Evolutionary conservation across 805 yeast species (phyloP), one percentile per base, ranked within the genome.

Genomic region (Wickerhamiella sergipiensis): DNA sequence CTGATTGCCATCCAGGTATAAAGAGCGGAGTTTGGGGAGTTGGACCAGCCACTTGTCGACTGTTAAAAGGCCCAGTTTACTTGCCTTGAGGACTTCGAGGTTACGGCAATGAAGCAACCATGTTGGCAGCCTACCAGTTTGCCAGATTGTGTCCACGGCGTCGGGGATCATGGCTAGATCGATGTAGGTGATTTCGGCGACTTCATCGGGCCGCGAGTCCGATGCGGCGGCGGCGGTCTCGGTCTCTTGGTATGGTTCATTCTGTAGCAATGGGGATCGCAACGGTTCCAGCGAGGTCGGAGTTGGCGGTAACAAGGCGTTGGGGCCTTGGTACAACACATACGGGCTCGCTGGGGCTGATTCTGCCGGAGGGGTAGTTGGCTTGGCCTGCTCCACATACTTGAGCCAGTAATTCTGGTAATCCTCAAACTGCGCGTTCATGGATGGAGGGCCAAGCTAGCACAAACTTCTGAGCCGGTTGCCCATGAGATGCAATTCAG

Each of bases 1-100:
- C n/a, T 51, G 40, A 45, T 62, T 62, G 18, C 55, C 54, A 10
- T 55, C 49, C 2, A 62, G 55, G n/a, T 56, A 48, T 18, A 61
- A 22, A 10, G 54, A 60, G 23, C 45, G 39, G 19, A 62, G 57
- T 38, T 59, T 48, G 17, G 45, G 48, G 33, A 62, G 52, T 38
- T 52, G 46, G 6, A 59, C 50, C 2, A 62, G 52, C 65, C 65
- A 62, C 15, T 57, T 59, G 44, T 61, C 64, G 3, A 62, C 54
- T 6, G 51, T 58, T 1, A 57, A 48, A 17, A 62, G 45, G 2
- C 62, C 64, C 40, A 59, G 44, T 45, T 53, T 47, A 36, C 52
- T 52, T 23, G 63, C 64, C 15, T 53, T 50, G 5, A 62, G 55
- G 23, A 55, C 58, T 49, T 58, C 52, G 29, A 60, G 48, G 21